These are phyloP conservation scores for Curvularia sp. DNA, from an alignment of 2,329 filamentous ascomycete species.

Conservation along the genomic window DNA sequence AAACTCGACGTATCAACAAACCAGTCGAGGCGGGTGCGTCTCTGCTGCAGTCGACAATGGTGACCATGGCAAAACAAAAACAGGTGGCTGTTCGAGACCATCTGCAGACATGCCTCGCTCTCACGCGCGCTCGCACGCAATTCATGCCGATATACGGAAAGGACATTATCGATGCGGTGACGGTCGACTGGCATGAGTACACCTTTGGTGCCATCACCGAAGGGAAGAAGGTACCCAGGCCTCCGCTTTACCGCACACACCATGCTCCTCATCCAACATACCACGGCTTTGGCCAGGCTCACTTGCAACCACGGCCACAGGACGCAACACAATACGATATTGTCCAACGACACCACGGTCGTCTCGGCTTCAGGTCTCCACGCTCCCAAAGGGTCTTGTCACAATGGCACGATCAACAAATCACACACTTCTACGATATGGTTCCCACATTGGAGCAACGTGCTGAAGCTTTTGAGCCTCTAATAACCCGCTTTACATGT, in stretches of 20 bases:
- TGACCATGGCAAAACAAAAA: conserved; percentile 72
- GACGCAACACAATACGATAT: conserved; percentile 51
- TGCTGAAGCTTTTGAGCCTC: conserved; percentile 73
- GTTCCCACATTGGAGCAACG: conserved; percentile 78
- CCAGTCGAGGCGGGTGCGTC: conserved; percentile 61
- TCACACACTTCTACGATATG: conserved; percentile 68
- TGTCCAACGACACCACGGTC: conserved; percentile 44
- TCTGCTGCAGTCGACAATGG: conserved; percentile 72
- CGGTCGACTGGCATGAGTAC: conserved; percentile 59
- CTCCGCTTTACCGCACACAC: conserved; percentile 17
- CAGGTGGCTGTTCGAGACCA: conserved; percentile 72
- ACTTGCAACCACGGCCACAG: conserved; percentile 28
- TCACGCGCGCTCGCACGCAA: conserved; percentile 82
- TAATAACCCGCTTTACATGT: conserved; percentile 87
- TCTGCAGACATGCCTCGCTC: conserved; percentile 78
- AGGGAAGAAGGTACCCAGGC: conserved; percentile 38
- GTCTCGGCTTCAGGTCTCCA: conserved; percentile 42
- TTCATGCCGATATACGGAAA: conserved; percentile 82
- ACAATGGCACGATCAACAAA: conserved; percentile 77
- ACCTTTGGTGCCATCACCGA: conserved; percentile 52
- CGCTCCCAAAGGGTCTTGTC: conserved; percentile 35
- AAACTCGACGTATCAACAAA: conserved; percentile 65
- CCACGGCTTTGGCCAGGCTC: conserved; percentile 31
- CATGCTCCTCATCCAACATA: conserved; percentile 20
- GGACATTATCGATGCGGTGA: conserved; percentile 76